phyloP scores from a whole-genome alignment of 1,284 basidiomycete species.

The Boletus semigastroideus region DNA sequence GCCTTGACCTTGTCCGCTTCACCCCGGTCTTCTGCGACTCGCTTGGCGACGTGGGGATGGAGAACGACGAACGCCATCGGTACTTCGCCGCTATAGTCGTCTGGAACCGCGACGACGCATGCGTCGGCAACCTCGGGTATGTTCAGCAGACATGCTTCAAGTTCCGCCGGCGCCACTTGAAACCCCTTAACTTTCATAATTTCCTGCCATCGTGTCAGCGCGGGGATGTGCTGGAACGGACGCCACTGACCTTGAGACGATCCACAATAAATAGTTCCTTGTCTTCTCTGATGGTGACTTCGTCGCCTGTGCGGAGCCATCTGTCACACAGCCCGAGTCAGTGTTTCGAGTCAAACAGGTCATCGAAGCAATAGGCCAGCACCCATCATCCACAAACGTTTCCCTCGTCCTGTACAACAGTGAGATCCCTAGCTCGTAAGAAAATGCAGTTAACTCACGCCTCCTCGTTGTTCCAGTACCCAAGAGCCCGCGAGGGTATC shows the following conservation, averaged over 20 bases:
- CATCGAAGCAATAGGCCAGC: conserved; percentile 7
- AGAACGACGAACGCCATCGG: conserved; percentile 59
- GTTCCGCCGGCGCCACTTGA: conserved; percentile 67
- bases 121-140: conserved; percentile 69
- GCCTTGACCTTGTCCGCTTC: conserved; percentile 37
- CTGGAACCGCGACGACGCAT: conserved; percentile 75
- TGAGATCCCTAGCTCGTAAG: background rate
- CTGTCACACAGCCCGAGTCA: conserved; percentile 37
- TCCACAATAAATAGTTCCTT: conserved; percentile 66
- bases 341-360: conserved; percentile 8
- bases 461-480: conserved; percentile 58
- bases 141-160: conserved; percentile 69
- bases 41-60: conserved; percentile 32
- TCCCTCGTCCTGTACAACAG: conserved; percentile 44
- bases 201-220: conserved; percentile 38
- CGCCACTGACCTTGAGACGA: conserved; percentile 56
- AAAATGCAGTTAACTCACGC: conserved; percentile 48
- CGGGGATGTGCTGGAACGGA: background rate
- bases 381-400: conserved; percentile 56
- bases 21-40: conserved; percentile 28
- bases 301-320: conserved; percentile 73
- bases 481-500: conserved; percentile 55
- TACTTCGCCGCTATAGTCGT: conserved; percentile 68
- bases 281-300: conserved; percentile 55
- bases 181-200: conserved; percentile 68